phyloP scores from a whole-genome alignment of 768 basidiomycete genomes.

The Hydnomerulius pinastri region DNA sequence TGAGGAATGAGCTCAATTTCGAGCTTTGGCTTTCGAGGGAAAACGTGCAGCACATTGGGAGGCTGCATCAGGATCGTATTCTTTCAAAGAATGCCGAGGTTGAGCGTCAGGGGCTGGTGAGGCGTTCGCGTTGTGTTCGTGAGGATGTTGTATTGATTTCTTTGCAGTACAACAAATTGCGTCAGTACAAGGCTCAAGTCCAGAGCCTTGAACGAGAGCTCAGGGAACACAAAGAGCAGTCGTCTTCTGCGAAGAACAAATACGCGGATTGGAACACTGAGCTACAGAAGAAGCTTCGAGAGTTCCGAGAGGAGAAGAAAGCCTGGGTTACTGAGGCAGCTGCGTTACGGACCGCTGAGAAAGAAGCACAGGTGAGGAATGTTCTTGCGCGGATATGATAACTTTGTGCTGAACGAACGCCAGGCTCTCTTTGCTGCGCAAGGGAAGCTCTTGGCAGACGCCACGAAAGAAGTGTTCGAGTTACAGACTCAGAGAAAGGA shows the following conservation, averaged over 20 bases:
- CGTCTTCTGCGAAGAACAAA: conserved; percentile 71
- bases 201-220: conserved; percentile 67
- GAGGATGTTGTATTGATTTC: conserved; percentile 7
- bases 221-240: conserved; percentile 71
- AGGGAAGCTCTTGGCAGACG: conserved; percentile 67
- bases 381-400: background rate
- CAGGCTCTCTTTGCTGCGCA: conserved; percentile 73
- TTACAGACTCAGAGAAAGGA: conserved; percentile 78
- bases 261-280: conserved; percentile 85
- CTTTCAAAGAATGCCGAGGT: conserved; percentile 74
- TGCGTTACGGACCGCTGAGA: conserved; percentile 65
- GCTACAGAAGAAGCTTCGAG: conserved; percentile 73
- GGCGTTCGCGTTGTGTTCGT: background rate
- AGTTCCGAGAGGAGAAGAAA: conserved; percentile 78
- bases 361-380: conserved; percentile 60
- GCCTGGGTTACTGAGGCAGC: conserved; percentile 73
- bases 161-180: conserved; percentile 75
- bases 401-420: background rate
- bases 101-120: conserved; percentile 82
- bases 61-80: conserved; percentile 73
- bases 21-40: conserved; percentile 83
- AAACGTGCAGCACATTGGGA: conserved; percentile 81
- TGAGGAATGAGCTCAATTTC: conserved; percentile 83
- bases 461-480: conserved; percentile 65
- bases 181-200: conserved; percentile 73